phyloP scores from a whole-genome alignment of 179 eudicot species.

The Corrigiola litoralis region DNA sequence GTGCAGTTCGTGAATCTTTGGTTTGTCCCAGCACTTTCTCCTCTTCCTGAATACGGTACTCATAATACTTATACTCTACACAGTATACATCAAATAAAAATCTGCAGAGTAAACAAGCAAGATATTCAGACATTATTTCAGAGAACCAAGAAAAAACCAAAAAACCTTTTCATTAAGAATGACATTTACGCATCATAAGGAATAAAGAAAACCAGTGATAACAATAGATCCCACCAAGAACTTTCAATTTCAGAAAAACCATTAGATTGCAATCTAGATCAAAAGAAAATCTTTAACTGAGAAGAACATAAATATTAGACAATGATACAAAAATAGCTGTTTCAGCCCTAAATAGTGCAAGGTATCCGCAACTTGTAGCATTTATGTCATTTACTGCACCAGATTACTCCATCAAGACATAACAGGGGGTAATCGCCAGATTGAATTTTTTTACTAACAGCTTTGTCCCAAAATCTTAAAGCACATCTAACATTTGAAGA shows the following conservation, averaged over 20 bases:
- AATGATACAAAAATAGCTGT: not conserved
- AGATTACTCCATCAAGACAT: not conserved
- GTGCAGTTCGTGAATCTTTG: slow-evolving; percentile 40
- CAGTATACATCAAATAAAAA: slow-evolving; percentile 80
- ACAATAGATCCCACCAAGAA: not conserved
- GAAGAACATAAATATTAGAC: not conserved
- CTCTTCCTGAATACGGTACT: slow-evolving; percentile 68
- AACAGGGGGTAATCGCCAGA: not conserved
- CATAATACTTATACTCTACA: slow-evolving; percentile 80
- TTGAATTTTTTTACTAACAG: too few species aligned
- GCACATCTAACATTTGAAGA: too few species aligned
- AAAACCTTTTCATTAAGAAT: not conserved
- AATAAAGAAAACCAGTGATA: not conserved
- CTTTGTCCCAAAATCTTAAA: too few species aligned
- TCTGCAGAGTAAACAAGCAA: slow-evolving; percentile 37
- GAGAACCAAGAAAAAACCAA: not conserved
- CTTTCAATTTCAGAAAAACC: not conserved
- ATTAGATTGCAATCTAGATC: not conserved
- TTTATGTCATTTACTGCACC: not conserved
- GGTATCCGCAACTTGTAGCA: not conserved
- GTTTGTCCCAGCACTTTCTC: slow-evolving; percentile 50
- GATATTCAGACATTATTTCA: not conserved
- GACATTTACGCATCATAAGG: not conserved
- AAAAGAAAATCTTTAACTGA: not conserved
- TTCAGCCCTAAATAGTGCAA: not conserved